Evolutionary conservation across 306 rosid species (phyloP), one percentile per base, ranked within the genome.

Genomic region (Arachis stenosperma): DNA sequence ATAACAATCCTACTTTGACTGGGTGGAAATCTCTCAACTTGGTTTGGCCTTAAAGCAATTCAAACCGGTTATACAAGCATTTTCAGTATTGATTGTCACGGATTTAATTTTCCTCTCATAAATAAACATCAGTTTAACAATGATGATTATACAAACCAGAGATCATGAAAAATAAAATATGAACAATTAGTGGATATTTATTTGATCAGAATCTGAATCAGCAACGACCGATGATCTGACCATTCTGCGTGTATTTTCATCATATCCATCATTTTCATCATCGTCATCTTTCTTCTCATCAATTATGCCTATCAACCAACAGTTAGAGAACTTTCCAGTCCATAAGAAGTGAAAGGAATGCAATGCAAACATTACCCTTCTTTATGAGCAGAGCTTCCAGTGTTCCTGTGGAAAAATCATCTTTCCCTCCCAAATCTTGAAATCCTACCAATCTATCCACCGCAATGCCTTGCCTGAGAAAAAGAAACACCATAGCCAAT

Each of bases 371-470:
- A 41, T 70, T 83, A 91, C 98, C 98, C 84, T 89, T 91, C 86
- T 89, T 94, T 78, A 87, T 76, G 75, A 94, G 86, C 55, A 88
- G 65, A 73, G 42, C 81, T 81, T 94, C 97, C 0, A 94, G 86
- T 2, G 73, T 36, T 73, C 52, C 84, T 42, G 91, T 81, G 74
- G 80, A 33, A 81, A 91, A 94, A 84, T 94, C 98, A 55, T 94
- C 97, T 83, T 88, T 91, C 30, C 87, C 95, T 79, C 98, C 97
- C 48, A 94, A 53, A 79, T 89, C 98, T 77, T 91, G 92, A 84
- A 94, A 94, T 29, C 97, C 98, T 60, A 91, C 15, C 78, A 94
- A 70, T 83, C 98, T 91, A 84, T 94, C 97, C 12, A 57, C 81
- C 2, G 97, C 98, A 56, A 91, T 75, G 73, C 97, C 97, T 84